These are phyloP conservation scores for Ophiostoma ips DNA, from an alignment of 2,329 filamentous ascomycete genomes.

Conservation along the genomic window DNA sequence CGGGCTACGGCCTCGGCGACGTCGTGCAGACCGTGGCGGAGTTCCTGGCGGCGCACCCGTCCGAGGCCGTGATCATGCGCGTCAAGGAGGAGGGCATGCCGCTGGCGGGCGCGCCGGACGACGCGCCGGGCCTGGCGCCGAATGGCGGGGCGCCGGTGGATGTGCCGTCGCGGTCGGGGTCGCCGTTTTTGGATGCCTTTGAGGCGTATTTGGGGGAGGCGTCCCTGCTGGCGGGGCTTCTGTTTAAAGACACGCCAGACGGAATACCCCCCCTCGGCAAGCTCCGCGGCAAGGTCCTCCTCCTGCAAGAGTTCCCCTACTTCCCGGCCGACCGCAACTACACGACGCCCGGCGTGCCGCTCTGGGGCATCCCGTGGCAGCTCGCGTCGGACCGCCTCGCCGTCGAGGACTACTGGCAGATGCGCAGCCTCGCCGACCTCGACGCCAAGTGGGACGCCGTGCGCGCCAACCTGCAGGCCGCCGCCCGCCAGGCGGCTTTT, in stretches of 20 bases:
- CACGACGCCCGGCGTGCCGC: neutral
- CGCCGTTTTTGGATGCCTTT: conserved; percentile 32
- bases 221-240: conserved; percentile 23
- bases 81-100: conserved; percentile 33
- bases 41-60: conserved; percentile 32
- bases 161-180: neutral
- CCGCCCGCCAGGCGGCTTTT: conserved; percentile 17
- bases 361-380: conserved; percentile 32
- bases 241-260: conserved; percentile 17
- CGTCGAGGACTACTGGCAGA: conserved; percentile 34
- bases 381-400: conserved; percentile 25
- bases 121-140: conserved; percentile 4
- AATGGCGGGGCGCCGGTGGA: neutral
- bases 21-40: conserved; percentile 29
- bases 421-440: conserved; percentile 28
- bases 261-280: conserved; percentile 29
- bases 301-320: conserved; percentile 33
- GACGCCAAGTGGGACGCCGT: conserved; percentile 34
- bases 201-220: conserved; percentile 25
- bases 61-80: conserved; percentile 34
- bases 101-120: conserved; percentile 15
- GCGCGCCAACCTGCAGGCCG: conserved; percentile 25
- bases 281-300: conserved; percentile 31
- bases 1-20: conserved; percentile 29
- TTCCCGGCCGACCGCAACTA: conserved; percentile 3